Evolutionary conservation across 2,329 filamentous ascomycete species (phyloP), one percentile per base, ranked within the genome.

Genomic region (Pseudogymnoascus sp.): DNA sequence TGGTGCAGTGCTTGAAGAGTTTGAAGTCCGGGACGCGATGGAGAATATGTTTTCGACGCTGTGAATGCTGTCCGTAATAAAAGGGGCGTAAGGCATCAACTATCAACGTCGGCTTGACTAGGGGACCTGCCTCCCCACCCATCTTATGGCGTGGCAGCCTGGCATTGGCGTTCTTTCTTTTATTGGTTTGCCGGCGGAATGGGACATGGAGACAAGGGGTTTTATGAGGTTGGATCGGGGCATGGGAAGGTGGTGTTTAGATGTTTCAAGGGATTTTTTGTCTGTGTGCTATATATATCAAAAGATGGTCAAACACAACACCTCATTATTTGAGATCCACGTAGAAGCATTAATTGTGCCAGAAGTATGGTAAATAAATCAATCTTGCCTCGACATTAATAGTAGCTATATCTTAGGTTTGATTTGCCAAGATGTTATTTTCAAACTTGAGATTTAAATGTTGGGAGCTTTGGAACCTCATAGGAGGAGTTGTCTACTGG

Each of bases 1-100:
- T 68, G 86, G 86, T 31, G 86, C 86, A 33, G 86, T 89, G 0
- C 77, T 89, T 65, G 86, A 89, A 72, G 85, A 89, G 66, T 89
- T 89, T 64, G 81, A 83, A 69, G 75, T 82, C 40, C 76, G 77
- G 13, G 73, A 74, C 67, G 72, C 70, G 24, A 59, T 74, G 33
- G 70, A 72, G 59, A 72, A 66, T 63, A 64, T 71, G 2, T 69
- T 73, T n/a, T 69, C 68, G 47, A 67, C 63, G 11, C 35, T 60
- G 35, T 29, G 26, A 29, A 29, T 29, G 26, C 26, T 29, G 26
- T 29, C 26, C 26, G 6, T 6, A 29, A 29, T 6, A 29, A 14
- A 21, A 19, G 16, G 38, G 38, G 8, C 7, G 10, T 42, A 16
- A 42, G 7, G 38, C 38, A 42, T 21, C 19, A 21, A 42, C 38